These are phyloP conservation scores for Sanghuangporus weigelae DNA, from an alignment of 1,284 basidiomycete species.

Conservation along the genomic window DNA sequence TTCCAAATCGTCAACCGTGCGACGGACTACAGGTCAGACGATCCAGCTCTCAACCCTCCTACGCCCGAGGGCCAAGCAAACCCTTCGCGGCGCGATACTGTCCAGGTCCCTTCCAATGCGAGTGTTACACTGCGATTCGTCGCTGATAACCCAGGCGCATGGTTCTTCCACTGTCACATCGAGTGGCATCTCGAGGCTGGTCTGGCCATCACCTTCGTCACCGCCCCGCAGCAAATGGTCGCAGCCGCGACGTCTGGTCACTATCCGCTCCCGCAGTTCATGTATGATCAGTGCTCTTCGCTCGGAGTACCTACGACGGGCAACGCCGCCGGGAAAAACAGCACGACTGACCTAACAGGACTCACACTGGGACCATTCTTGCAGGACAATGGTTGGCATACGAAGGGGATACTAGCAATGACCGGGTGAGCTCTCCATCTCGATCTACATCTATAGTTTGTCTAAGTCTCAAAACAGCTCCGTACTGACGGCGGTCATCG, in stretches of 20 bases:
- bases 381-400: constrained; percentile 74
- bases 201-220: constrained; percentile 73
- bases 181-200: constrained; percentile 81
- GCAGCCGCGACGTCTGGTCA: constrained; percentile 21
- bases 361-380: constrained; percentile 61
- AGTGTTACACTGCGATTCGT: constrained; percentile 64
- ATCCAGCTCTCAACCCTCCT: constrained; percentile 78
- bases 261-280: constrained; percentile 40
- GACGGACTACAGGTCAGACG: constrained; percentile 69
- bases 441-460: not conserved
- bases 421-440: constrained; percentile 40
- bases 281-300: constrained; percentile 70
- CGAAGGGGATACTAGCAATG: constrained; percentile 80
- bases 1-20: constrained; percentile 75
- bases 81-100: constrained; percentile 81
- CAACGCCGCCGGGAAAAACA: constrained; percentile 75
- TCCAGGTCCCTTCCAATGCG: constrained; percentile 55
- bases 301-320: constrained; percentile 59
- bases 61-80: constrained; percentile 71
- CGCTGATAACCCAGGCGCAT: constrained; percentile 81
- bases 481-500: constrained; percentile 76
- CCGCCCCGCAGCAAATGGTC: constrained; percentile 63
- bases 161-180: constrained; percentile 82
- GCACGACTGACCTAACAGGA: constrained; percentile 57
- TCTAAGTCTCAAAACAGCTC: constrained; percentile 38